phyloP scores from a whole-genome alignment of 2,329 filamentous ascomycete species.

The Parasarocladium wereldwijsianum region DNA sequence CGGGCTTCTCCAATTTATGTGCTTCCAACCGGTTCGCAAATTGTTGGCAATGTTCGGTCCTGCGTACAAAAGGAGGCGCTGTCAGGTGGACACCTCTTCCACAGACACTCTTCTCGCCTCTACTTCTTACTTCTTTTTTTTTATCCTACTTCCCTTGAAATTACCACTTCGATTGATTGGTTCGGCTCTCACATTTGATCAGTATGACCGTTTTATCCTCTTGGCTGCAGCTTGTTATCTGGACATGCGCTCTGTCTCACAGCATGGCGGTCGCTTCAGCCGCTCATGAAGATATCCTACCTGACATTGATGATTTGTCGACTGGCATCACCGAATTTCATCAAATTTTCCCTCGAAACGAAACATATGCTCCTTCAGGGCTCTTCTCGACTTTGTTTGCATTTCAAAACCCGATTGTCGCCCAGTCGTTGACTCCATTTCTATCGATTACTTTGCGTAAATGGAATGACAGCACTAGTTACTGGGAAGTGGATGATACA shows the following conservation, averaged over 20 bases:
- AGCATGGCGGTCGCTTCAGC: constrained; percentile 4
- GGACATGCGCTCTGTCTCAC: constrained; percentile 4
- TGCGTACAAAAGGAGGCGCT: too few relatives aligned
- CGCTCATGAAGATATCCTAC: constrained; percentile 1
- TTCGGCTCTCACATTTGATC: constrained; percentile 2
- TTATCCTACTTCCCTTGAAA: constrained; percentile 1
- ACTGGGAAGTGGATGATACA: constrained; percentile 4
- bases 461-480: constrained; percentile 5
- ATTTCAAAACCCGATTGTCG: constrained; percentile 4
- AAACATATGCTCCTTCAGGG: constrained; percentile 4
- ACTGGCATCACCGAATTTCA: constrained; percentile 4
- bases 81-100: too few relatives aligned
- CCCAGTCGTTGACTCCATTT: constrained; percentile 4
- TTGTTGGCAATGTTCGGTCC: too few relatives aligned
- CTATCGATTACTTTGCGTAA: constrained; percentile 2
- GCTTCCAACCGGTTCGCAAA: too few relatives aligned
- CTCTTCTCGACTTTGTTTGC: constrained; percentile 2
- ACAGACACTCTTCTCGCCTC: constrained; percentile 4
- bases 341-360: constrained; percentile 5
- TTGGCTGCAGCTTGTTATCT: constrained; percentile 5
- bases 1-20: too few relatives aligned
- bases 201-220: constrained; percentile 3
- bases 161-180: constrained; percentile 1
- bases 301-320: constrained; percentile 5
- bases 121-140: constrained; percentile 2